Conservation (phyloP, 768 basidiomycete genomes). For the Boletus sp. region DNA sequence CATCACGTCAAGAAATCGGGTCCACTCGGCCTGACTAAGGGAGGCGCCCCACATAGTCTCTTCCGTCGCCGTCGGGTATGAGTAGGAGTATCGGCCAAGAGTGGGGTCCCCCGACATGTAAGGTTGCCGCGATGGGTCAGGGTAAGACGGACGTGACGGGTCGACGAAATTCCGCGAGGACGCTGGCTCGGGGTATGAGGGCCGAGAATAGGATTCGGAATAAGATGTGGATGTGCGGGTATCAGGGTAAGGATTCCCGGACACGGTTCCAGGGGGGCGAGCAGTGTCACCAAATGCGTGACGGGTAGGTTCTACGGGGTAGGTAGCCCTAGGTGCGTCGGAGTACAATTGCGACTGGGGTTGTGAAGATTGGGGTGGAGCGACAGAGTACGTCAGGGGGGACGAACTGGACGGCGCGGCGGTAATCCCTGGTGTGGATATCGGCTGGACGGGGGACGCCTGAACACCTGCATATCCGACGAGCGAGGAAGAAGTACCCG, state of each 20-base stretch:
- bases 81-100: constrained; percentile 26
- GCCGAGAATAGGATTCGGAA: constrained; percentile 23
- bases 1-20: constrained; percentile 60
- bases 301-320: constrained; percentile 20
- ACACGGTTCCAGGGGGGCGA: constrained; percentile 13
- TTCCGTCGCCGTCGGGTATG: constrained; percentile 48
- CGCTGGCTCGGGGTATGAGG: constrained; percentile 25
- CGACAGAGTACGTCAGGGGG: constrained; percentile 22
- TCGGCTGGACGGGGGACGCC: constrained; percentile 22
- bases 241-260: constrained; percentile 32
- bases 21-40: constrained; percentile 77
- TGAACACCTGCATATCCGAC: constrained; percentile 22
- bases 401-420: constrained; percentile 23
- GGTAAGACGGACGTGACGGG: constrained; percentile 20
- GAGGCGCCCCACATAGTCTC: constrained; percentile 75
- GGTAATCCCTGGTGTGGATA: constrained; percentile 17
- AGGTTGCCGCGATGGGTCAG: constrained; percentile 27
- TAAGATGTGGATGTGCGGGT: constrained; percentile 20
- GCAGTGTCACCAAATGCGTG: constrained; percentile 21
- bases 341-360: constrained; percentile 26
- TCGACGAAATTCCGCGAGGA: constrained; percentile 25
- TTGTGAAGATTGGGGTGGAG: constrained; percentile 19
- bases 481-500: constrained; percentile 23
- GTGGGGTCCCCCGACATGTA: constrained; percentile 24
- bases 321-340: constrained; percentile 21